Evolutionary conservation across 768 basidiomycete genomes (phyloP).

Genomic region (Symmetrospora coprosmae): DNA sequence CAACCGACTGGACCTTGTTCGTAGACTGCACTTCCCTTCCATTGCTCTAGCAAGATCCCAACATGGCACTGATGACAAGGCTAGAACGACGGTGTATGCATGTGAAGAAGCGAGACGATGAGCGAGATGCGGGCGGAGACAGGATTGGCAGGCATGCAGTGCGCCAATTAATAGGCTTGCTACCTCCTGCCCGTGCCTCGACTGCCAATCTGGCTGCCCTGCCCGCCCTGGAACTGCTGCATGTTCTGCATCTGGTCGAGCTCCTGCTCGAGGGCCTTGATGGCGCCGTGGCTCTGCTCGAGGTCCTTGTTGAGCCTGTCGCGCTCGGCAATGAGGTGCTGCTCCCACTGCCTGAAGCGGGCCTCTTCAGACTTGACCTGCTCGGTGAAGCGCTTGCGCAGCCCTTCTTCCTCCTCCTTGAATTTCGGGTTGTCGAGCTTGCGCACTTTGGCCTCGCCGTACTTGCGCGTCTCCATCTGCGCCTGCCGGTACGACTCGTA

Average conservation of each 20-base stretch:
- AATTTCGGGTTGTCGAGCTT: conserved; percentile 99
- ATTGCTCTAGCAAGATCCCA: not conserved
- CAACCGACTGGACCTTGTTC: no score
- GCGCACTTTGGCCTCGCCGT: conserved; percentile 90
- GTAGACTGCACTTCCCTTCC: not conserved
- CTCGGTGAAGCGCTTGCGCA: conserved; percentile 95
- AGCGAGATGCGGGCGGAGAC: no score
- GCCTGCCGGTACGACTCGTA: conserved; percentile 96
- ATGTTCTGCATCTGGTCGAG: conserved; percentile 68
- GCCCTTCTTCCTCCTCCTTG: conserved; percentile 93
- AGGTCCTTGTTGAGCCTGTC: conserved; percentile 98
- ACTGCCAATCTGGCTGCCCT: conserved; percentile 2
- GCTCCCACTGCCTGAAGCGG: conserved; percentile 97
- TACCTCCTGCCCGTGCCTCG: conserved; percentile 4
- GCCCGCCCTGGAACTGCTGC: not conserved
- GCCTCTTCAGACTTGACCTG: conserved; percentile 98
- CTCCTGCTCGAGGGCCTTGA: conserved; percentile 80
- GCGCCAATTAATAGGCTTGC: not conserved
- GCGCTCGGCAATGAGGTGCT: conserved; percentile 95
- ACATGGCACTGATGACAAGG: not conserved
- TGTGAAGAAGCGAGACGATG: not conserved
- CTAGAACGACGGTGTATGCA: not conserved
- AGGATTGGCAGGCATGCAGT: no score
- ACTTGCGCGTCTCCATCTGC: conserved; percentile 99
- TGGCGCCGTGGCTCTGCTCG: conserved; percentile 76